Evolutionary conservation across 805 yeast species (phyloP), one percentile per base, ranked within the genome.

Genomic region (Cephaloascus fragrans): DNA sequence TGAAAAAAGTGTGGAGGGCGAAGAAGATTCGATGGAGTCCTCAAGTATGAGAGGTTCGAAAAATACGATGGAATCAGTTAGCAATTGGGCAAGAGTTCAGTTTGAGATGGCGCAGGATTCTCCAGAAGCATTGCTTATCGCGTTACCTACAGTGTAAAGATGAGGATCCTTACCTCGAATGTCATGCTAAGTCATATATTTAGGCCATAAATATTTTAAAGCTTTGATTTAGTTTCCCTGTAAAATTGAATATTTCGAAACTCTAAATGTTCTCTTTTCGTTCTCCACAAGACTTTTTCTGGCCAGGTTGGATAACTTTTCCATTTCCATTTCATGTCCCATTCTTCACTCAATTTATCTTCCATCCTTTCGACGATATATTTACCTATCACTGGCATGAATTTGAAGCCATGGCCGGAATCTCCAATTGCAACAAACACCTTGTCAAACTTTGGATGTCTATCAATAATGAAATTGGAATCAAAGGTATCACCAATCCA

Each of bases 351-450:
- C 35, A 65, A 42, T 2, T 43, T 46, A 5, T 55, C 59, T 32
- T 61, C 61, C 20, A 66, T 34, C 26, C 49, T 56, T n/a, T 49
- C 50, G 3, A 42, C 39, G 15, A 69, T 65, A 43, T 69, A 70
- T 39, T 56, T 58, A 1, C 76, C 75, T 37, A 70, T 66, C 34
- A 56, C 62, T 14, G 76, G 76, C 39, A 70, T 44, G 35, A 64
- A 64, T 47, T 69, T 70, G 50, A 61, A 69, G 3, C 59, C 71
- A 48, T 69, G 75, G 6, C 74, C 72, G 3, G 73, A 61, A 46
- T 69, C 75, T 15, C 76, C 76, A 9, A 69, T 55, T 0, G 71
- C 73, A n/a, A 70, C 62, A 37, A 43, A 57, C 2, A 65, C 51
- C 19, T 57, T 59, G 0, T 39, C 33, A 15, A 44, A 43, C 1